Evolutionary conservation across 192 early-diverging fungal genomes (phyloP).

Genomic region (Dispira simplex): DNA sequence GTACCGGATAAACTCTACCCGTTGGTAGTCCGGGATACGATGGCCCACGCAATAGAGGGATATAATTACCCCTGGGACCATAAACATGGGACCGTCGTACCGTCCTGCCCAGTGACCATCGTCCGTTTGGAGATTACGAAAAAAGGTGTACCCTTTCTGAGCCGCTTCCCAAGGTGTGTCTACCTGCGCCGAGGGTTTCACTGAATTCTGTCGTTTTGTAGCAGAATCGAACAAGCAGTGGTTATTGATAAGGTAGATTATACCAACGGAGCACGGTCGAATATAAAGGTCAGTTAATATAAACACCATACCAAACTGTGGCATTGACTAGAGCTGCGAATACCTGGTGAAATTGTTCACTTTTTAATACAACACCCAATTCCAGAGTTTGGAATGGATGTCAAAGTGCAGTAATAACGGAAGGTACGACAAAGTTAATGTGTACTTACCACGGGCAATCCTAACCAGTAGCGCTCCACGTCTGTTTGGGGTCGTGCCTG

Average conservation of each 20-base stretch:
- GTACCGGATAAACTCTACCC: slow-evolving; percentile 76
- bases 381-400: background rate
- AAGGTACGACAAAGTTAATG: background rate
- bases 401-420: background rate
- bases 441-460: slow-evolving; percentile 33
- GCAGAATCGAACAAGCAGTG: too few species aligned
- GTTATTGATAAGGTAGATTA: background rate
- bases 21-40: slow-evolving; percentile 40
- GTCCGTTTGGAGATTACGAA: slow-evolving; percentile 65
- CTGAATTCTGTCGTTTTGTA: slow-evolving; percentile 22
- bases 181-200: slow-evolving; percentile 16
- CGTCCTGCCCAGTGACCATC: slow-evolving; percentile 95
- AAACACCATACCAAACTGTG: background rate
- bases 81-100: slow-evolving; percentile 96
- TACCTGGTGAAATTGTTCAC: slow-evolving; percentile 13
- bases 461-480: slow-evolving; percentile 83
- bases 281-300: background rate
- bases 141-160: slow-evolving; percentile 88
- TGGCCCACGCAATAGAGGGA: slow-evolving; percentile 72
- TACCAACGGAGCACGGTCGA: background rate
- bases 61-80: slow-evolving; percentile 83
- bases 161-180: slow-evolving; percentile 63
- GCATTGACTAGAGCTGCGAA: background rate
- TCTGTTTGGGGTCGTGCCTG: slow-evolving; percentile 56
- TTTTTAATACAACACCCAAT: background rate